A percentile compares a stretch with the other conserved stretches of the same genome.
Conservation (phyloP, 495 filamentous ascomycete genomes). For the Stereocaulon alpinum region DNA sequence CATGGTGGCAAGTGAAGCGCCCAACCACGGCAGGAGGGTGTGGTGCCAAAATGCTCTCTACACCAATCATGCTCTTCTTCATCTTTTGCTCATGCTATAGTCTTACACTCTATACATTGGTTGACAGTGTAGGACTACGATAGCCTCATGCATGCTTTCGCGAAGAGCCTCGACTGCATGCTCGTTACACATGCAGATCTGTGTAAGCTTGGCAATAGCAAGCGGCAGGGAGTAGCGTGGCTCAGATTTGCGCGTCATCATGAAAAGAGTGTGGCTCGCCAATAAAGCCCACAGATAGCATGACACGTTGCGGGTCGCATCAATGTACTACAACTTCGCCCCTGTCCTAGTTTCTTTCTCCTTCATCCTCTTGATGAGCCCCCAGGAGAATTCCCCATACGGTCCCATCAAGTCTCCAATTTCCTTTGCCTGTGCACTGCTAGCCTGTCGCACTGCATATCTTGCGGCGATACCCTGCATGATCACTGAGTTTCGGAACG, state of each 20-base stretch:
- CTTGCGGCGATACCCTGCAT: conserved; percentile 91
- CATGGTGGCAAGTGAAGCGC: background rate
- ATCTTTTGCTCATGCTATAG: background rate
- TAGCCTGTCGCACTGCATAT: conserved; percentile 76
- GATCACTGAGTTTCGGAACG: conserved; percentile 60
- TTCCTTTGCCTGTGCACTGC: conserved; percentile 65
- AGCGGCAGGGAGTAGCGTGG: conserved; percentile 5
- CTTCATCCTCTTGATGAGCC: conserved; percentile 44
- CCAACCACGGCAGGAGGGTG: background rate
- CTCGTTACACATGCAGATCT: conserved; percentile 7
- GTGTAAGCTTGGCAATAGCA: conserved; percentile 3
- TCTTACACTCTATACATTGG: background rate
- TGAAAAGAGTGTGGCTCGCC: conserved; percentile 8
- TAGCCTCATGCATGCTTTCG: background rate
- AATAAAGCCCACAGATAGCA: conserved; percentile 9
- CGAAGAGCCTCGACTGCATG: conserved; percentile 10
- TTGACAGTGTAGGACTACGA: conserved; percentile 2
- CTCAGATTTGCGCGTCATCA: conserved; percentile 5
- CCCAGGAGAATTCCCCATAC: conserved; percentile 69
- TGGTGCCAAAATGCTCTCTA: background rate
- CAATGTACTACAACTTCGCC: conserved; percentile 39
- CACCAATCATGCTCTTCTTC: conserved; percentile 1
- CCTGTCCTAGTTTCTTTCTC: conserved; percentile 25
- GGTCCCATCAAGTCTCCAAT: conserved; percentile 55
- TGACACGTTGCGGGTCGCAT: conserved; percentile 2